Conservation (phyloP, 1,284 basidiomycete species). For the Apiotrichum laibachii region DNA sequence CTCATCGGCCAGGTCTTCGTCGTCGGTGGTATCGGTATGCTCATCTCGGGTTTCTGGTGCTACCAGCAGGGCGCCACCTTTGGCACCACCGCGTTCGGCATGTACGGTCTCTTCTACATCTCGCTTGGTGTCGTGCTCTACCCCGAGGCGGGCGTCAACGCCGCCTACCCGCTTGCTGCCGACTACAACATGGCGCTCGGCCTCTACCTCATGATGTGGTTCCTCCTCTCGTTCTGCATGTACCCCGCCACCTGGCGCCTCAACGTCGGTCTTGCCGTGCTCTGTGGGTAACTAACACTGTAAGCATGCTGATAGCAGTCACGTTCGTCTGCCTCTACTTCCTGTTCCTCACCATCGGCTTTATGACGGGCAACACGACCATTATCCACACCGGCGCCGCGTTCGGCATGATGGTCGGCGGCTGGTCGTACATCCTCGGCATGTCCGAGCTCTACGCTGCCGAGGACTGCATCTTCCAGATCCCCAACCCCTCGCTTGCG, state of each 20-base stretch:
- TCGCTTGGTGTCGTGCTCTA: conserved; percentile 17
- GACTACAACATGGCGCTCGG: conserved; percentile 20
- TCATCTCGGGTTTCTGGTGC: conserved; percentile 19
- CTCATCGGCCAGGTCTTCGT: conserved; percentile 13
- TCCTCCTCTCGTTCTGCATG: conserved; percentile 17
- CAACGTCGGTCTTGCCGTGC: conserved; percentile 16
- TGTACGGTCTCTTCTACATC: conserved; percentile 24
- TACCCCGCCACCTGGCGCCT: conserved; percentile 14
- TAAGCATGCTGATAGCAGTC: conserved; percentile 1
- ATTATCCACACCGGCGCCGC: conserved; percentile 10
- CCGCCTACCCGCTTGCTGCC: conserved; percentile 7
- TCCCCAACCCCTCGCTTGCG: conserved; percentile 12
- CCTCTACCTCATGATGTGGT: conserved; percentile 17
- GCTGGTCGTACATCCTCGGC: conserved; percentile 18
- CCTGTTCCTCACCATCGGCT: conserved; percentile 21
- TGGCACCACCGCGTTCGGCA: conserved; percentile 17
- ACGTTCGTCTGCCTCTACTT: conserved; percentile 18
- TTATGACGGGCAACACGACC: conserved; percentile 9
- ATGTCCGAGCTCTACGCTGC: conserved; percentile 15
- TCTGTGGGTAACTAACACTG: conserved; percentile 3
- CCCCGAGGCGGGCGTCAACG: conserved; percentile 11
- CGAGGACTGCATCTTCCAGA: conserved; percentile 18
- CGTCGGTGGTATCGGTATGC: conserved; percentile 21
- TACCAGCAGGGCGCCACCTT: conserved; percentile 19
- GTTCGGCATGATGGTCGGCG: conserved; percentile 18